Evolutionary conservation across 1,139 yeast genomes (phyloP), one percentile per base, ranked within the genome.

Genomic region (Hyphopichia fennica): DNA sequence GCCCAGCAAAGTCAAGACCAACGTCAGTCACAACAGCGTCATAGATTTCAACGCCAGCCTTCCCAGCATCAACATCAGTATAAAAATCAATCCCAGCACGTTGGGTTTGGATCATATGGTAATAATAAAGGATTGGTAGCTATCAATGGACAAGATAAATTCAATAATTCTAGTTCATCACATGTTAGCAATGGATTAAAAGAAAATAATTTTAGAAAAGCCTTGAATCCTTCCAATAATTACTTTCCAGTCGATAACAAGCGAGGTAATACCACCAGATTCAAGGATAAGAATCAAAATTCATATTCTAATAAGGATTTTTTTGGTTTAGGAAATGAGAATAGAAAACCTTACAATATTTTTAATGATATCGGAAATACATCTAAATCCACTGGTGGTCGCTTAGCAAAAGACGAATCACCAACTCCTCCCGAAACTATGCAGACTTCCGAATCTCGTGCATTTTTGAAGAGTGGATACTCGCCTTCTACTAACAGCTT

Each of bases 341-440:
- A 32, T 19, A 18, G 40, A 14, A 41, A 43, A n/a, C 14, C 42
- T 13, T 40, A 40, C 19, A 43, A 41, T 31, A 32, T 38, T 19
- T 40, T 35, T 22, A 38, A 40, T 28, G 45, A 41, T 34, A 17
- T 40, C 19, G 33, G 28, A 3, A 25, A 10, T 25, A 10, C 13
- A 8, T 25, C 28, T n/a, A 25, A 25, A 25, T 11, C 11, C 4
- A 25, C 4, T 9, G 23, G 23, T 20, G 23, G 23, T 10, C 28
- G 28, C 8, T 25, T 25, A 29, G 16, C 32, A 7, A 29, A 29
- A 17, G 46, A 44, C 16, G 45, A 46, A 16, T 40, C 49, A 2
- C 48, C 49, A 9, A 48, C 49, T 8, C 52, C 53, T 0, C 48
- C 53, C 10, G 45, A 45, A 20, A 50, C 52, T 33, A 44, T 47